These are phyloP conservation scores for Trametes cingulata DNA, from an alignment of 768 basidiomycete species.

Conservation along the genomic window DNA sequence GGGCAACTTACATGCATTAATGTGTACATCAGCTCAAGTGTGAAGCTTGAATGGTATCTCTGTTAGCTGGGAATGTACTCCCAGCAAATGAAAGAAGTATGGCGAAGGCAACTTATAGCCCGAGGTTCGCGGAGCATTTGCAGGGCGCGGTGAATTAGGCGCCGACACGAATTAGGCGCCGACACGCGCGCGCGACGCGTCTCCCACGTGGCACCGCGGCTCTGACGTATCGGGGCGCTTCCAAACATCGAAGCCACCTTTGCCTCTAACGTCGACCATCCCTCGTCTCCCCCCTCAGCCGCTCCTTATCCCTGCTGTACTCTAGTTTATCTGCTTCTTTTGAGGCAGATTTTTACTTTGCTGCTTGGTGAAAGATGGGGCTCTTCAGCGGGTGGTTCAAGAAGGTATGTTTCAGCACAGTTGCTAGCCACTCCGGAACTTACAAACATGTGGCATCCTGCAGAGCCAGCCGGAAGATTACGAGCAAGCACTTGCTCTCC, in stretches of 20 bases:
- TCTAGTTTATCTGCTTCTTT: background rate
- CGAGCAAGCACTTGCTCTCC: conserved; percentile 66
- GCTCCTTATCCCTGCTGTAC: conserved; percentile 15
- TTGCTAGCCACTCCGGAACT: background rate
- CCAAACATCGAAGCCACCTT: background rate
- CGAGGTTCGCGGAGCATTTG: background rate
- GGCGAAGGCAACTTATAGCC: no score
- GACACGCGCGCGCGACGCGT: conserved; percentile 10
- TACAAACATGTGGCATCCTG: background rate
- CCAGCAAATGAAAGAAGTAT: no score
- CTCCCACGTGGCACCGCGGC: conserved; percentile 7
- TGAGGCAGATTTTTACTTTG: no score
- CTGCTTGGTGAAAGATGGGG: conserved; percentile 1
- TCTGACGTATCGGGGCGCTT: conserved; percentile 8
- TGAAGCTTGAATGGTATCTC: no score
- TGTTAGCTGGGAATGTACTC: no score
- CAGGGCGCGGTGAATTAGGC: background rate
- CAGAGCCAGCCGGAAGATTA: conserved; percentile 71
- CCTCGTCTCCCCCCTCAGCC: background rate
- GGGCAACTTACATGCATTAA: no score
- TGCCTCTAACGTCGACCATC: background rate
- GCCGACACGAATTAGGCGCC: conserved; percentile 2
- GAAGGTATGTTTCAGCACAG: conserved; percentile 2
- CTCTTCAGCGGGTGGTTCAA: conserved; percentile 20
- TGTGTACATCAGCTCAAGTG: no score